Evolutionary conservation across 2,329 filamentous ascomycete species (phyloP).

Genomic region (Tolypocladium pustulatum): DNA sequence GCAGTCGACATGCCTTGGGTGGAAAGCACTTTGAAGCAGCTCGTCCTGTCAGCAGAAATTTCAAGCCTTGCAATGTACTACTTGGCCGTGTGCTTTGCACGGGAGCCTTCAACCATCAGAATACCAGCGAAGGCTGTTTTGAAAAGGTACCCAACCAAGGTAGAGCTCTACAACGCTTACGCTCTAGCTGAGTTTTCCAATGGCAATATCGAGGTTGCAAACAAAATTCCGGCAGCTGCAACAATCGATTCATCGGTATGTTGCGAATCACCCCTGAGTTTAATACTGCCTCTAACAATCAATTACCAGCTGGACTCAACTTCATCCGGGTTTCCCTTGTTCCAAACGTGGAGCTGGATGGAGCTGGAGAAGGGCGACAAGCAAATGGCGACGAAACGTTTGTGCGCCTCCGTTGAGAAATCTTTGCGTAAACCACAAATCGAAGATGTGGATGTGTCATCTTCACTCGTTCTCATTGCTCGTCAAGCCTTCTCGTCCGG

Average conservation of each 20-base stretch:
- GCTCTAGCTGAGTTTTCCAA: constrained; percentile 57
- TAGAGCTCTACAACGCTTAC: constrained; percentile 69
- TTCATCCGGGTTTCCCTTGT: constrained; percentile 29
- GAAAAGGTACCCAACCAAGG: constrained; percentile 53
- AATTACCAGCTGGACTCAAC: constrained; percentile 7
- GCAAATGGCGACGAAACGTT: constrained; percentile 20
- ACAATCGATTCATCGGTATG: constrained; percentile 28
- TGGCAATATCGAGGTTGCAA: constrained; percentile 46
- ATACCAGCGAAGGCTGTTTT: constrained; percentile 65
- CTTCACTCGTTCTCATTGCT: constrained; percentile 39
- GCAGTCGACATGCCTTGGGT: constrained; percentile 35
- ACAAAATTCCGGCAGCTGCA: constrained; percentile 57
- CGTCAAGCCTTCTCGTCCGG: constrained; percentile 40
- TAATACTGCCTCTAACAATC: neutral
- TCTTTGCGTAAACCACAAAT: constrained; percentile 5
- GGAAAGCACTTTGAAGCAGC: constrained; percentile 42
- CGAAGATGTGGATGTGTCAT: constrained; percentile 10
- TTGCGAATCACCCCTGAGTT: neutral
- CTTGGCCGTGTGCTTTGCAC: constrained; percentile 53
- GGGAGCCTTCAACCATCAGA: constrained; percentile 44
- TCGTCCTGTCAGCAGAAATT: constrained; percentile 35
- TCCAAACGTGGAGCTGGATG: constrained; percentile 58
- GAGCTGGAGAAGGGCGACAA: constrained; percentile 36
- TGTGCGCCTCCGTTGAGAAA: constrained; percentile 29
- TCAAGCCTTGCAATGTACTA: constrained; percentile 52